Evolutionary conservation across 441 rosid genomes (phyloP), one percentile per base, ranked within the genome.

Genomic region (Populus trichocarpa): DNA sequence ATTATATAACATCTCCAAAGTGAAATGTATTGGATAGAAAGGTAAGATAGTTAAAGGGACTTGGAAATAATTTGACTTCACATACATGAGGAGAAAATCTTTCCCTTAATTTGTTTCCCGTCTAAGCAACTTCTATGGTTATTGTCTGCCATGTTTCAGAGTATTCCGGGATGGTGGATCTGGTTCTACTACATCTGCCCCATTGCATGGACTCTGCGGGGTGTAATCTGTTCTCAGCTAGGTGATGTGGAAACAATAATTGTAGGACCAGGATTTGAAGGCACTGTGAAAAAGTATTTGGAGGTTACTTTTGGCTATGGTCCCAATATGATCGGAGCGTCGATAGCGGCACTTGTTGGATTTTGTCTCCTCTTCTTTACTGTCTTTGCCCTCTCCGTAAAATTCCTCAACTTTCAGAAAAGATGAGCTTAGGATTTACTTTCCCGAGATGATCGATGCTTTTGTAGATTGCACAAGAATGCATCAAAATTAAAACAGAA

Each of bases 151-250:
- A 23, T n/a, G 67, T 78, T 82, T 76, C 85, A 92, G 96, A 81
- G 57, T 23, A 90, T 92, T 38, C 97, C 98, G 0, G 90, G 83
- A 80, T 95, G 99, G 98, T 95, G 99, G 99, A 79, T 95, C 46
- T 95, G 98, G 98, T 93, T 95, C 89, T 90, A 95, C 82, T 90
- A 93, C 87, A 86, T 93, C 40, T 85, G 89, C 83, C 99, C 99
- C 28, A 81, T 92, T 78, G 89, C 97, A 22, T 95, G 99, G 99
- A 95, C 97, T 30, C 86, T 96, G 40, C 84, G 83, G 64, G 98
- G 98, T 16, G 26, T 92, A 28, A 87, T 93, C 67, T 76, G 85
- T 26, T 93, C 99, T 69, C 97, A 93, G 91, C 94, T 93, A 20
- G 95, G 97, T 32, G 95, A 96, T 82, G 93, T 91, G 76, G 91